Evolutionary conservation across 2,329 filamentous ascomycete genomes (phyloP), one percentile per base, ranked within the genome.

Genomic region (Paradendryphiella salina): DNA sequence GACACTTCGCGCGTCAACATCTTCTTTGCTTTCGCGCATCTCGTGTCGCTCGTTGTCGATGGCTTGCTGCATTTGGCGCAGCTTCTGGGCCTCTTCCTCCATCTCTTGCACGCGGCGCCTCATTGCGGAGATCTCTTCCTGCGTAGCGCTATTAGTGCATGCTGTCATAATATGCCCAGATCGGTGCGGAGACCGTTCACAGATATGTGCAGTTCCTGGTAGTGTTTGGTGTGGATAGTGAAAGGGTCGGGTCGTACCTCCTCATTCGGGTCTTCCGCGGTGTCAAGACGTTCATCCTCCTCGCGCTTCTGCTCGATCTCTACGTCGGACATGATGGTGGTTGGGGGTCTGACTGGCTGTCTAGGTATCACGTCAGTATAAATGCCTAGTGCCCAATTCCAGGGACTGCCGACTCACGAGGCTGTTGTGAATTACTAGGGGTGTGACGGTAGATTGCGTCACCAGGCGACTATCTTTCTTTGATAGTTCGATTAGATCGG

Each of bases 1-100:
- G 75, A 99, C 91, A 77, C 91, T 96, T 67, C 94, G 87, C 61
- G 87, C 87, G 76, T 99, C 94, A 52, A 99, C 86, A 63, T 96
- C 95, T 73, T 96, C 92, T 76, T 95, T 96, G 78, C 92, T 91
- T 72, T 97, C 94, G 60, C 88, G 85, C 55, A 94, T 81, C 64
- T 89, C 89, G 59, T 90, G 86, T 57, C 85, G 86, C 67, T 94
- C 88, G 71, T 92, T 86, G 73, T 97, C 93, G 56, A 97, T 82
- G 46, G 64, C 80, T 13, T 78, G 80, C 36, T 83, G 79, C 76
- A 84, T 78, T 7, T 77, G 75, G 23, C 80, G 79, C 7, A 86
- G 75, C 61, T 80, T 80, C 5, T 76, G 72, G 1, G 78, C 81
- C 62, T 87, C 83, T 17, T 85, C 78, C 50, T 84, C 78, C 60